phyloP scores from a whole-genome alignment of 1,139 yeast genomes.

The Saccharomyces hybrid region DNA sequence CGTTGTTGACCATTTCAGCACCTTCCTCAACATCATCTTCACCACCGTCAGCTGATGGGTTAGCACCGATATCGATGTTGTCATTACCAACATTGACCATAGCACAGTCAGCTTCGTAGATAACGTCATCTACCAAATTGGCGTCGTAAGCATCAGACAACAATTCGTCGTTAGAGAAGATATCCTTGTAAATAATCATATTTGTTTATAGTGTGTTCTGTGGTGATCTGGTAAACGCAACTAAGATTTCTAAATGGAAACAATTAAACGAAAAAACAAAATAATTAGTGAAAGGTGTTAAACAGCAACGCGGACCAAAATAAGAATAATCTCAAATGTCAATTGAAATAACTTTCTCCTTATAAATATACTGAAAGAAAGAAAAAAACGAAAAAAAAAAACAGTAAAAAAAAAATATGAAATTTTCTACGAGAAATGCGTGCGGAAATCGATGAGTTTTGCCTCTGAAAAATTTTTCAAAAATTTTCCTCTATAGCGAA shows the following conservation, averaged over 20 bases:
- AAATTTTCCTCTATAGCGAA: neutral
- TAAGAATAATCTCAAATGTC: neutral
- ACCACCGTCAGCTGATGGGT: slow-evolving; percentile 97
- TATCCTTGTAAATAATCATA: slow-evolving; percentile 49
- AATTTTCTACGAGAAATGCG: neutral
- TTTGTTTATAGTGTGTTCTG: slow-evolving; percentile 6
- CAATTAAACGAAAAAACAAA: neutral
- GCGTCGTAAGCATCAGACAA: slow-evolving; percentile 95
- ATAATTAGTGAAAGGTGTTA: neutral
- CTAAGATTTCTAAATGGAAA: neutral
- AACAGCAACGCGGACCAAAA: neutral
- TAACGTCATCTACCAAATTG: slow-evolving; percentile 78
- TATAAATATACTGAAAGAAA: neutral
- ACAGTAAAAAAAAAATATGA: neutral
- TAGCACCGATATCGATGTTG: slow-evolving; percentile 97
- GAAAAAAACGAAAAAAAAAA: neutral
- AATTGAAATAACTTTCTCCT: slow-evolving; percentile 1
- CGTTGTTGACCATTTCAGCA: slow-evolving; percentile 89
- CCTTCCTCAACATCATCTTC: slow-evolving; percentile 79
- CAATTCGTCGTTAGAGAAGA: slow-evolving; percentile 91
- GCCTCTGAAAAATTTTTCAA: neutral
- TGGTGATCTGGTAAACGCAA: neutral
- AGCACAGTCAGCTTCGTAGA: slow-evolving; percentile 94
- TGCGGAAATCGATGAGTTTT: slow-evolving; percentile 1
- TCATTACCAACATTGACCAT: slow-evolving; percentile 85